Evolutionary conservation across 1,284 basidiomycete genomes (phyloP).

Genomic region (Melampsora abietis-canadensis): DNA sequence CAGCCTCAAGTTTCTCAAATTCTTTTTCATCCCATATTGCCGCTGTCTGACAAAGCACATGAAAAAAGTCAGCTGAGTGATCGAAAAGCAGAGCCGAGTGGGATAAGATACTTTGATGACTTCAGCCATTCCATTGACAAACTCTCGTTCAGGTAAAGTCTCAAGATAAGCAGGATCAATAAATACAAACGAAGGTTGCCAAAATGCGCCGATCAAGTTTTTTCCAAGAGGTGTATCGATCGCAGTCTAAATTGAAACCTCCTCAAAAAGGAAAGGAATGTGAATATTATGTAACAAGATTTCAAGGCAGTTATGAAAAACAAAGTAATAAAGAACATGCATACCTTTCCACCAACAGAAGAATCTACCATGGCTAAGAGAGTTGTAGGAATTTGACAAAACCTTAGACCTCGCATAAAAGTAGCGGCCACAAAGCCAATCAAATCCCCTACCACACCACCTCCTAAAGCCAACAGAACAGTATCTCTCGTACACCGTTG

Average conservation of each 20-base stretch:
- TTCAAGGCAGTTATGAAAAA: too few species aligned
- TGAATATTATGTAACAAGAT: conserved; percentile 23
- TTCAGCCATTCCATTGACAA: conserved; percentile 98
- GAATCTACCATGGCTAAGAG: conserved; percentile 98
- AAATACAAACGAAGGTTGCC: conserved; percentile 96
- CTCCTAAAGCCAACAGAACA: conserved; percentile 87
- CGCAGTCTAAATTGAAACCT: conserved; percentile 63
- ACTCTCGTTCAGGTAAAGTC: conserved; percentile 85
- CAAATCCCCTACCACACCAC: conserved; percentile 91
- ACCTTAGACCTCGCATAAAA: conserved; percentile 88
- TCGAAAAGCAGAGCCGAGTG: neutral
- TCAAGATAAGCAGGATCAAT: conserved; percentile 95
- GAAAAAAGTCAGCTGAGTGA: neutral
- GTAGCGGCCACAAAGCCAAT: conserved; percentile 95
- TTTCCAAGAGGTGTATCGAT: conserved; percentile 96
- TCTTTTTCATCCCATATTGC: conserved; percentile 89
- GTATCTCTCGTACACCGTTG: conserved; percentile 89
- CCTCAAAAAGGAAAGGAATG: neutral
- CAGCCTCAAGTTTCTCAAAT: conserved; percentile 79
- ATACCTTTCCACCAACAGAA: conserved; percentile 81
- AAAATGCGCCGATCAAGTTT: conserved; percentile 96
- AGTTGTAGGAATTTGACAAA: conserved; percentile 94
- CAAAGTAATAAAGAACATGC: conserved; percentile 9
- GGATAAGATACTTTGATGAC: conserved; percentile 73
- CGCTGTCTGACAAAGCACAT: conserved; percentile 66